Conservation (phyloP, 345 rosid species). For the Aquilaria sinensis region DNA sequence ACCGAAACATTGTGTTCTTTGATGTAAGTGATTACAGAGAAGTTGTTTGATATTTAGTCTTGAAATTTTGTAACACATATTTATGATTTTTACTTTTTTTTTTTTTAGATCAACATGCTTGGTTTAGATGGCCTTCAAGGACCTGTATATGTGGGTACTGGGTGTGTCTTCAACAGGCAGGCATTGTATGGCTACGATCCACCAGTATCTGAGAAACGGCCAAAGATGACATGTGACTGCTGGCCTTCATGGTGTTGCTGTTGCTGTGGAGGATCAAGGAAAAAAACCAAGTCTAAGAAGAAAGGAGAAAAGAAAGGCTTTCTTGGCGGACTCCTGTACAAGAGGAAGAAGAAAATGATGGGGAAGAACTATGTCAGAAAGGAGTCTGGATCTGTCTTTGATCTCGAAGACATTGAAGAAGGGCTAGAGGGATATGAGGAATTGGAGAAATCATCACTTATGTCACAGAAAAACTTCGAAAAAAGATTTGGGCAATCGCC, state of each 20-base stretch:
- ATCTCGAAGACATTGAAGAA: constrained; percentile 96
- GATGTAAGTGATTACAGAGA: constrained; percentile 44
- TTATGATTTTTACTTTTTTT: background rate
- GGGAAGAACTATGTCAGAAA: constrained; percentile 64
- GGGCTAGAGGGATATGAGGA: constrained; percentile 96
- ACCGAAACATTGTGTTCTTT: constrained; percentile 86
- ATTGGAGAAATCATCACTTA: constrained; percentile 82
- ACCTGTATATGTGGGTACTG: constrained; percentile 95
- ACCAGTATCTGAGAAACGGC: constrained; percentile 77
- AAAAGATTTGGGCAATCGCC: constrained; percentile 95
- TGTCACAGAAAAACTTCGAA: constrained; percentile 95
- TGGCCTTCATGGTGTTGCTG: constrained; percentile 96
- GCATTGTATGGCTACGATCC: constrained; percentile 96
- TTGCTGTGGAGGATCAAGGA: constrained; percentile 88
- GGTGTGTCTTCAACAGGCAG: constrained; percentile 91
- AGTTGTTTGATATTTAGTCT: background rate
- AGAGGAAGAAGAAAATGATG: constrained; percentile 65
- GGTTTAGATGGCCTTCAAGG: constrained; percentile 96
- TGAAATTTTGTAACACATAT: background rate
- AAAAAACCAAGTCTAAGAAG: constrained; percentile 54
- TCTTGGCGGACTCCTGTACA: constrained; percentile 34
- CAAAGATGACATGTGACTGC: constrained; percentile 97
- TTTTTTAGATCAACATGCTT: constrained; percentile 75
- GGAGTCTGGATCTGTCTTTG: constrained; percentile 47
- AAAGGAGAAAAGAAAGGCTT: constrained; percentile 52